phyloP scores from a whole-genome alignment of 148 eudicot genomes.

The Hydrangea macrophylla region DNA sequence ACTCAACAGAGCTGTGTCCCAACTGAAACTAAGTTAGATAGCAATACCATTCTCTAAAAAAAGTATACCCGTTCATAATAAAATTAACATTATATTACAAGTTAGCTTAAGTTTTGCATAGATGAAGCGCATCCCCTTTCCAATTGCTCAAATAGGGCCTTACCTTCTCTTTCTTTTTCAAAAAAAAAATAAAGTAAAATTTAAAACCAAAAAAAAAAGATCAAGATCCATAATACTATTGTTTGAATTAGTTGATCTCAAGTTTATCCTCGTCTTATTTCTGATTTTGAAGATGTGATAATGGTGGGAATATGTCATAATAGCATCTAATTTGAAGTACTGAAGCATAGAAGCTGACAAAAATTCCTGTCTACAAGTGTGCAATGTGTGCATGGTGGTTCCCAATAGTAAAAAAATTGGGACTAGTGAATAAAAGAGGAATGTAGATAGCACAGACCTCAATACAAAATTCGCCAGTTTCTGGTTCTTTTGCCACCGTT shows the following conservation, averaged over 20 bases:
- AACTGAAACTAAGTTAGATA: too few relatives aligned
- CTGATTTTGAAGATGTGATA: neutral
- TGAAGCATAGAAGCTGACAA: neutral
- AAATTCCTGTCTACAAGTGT: neutral
- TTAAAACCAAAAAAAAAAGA: too few relatives aligned
- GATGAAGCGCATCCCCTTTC: too few relatives aligned
- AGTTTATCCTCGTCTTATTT: neutral
- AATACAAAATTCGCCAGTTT: slow-evolving; percentile 99
- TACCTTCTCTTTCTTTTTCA: too few relatives aligned
- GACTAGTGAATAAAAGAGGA: neutral
- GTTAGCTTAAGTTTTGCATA: neutral
- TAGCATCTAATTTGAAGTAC: neutral
- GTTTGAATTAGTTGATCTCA: neutral
- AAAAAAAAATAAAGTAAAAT: too few relatives aligned
- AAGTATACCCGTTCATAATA: neutral
- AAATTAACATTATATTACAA: neutral
- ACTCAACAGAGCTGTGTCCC: too few relatives aligned
- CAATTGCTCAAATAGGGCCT: too few relatives aligned
- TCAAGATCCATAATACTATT: too few relatives aligned
- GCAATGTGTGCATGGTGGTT: neutral
- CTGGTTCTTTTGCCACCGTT: slow-evolving; percentile 99
- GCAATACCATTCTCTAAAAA: too few relatives aligned
- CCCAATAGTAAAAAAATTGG: neutral
- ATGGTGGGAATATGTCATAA: neutral
- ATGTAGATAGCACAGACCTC: slow-evolving; percentile 47